Evolutionary conservation across 768 basidiomycete genomes (phyloP).

Genomic region (Mrakia gelida): DNA sequence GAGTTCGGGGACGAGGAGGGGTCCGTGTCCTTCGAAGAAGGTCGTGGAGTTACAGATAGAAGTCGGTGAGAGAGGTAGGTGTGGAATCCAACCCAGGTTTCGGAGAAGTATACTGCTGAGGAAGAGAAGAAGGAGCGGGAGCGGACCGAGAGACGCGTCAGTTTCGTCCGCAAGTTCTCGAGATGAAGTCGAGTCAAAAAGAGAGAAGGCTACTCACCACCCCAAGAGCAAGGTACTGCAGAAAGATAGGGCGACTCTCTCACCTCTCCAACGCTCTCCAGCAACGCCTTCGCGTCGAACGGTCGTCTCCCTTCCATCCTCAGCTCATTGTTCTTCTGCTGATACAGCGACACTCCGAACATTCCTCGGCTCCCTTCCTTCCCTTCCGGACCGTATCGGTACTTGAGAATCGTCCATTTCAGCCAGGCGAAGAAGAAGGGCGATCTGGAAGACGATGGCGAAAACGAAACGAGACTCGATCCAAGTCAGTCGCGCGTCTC

Average conservation of each 20-base stretch:
- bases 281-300: constrained; percentile 60
- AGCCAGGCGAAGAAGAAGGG: constrained; percentile 80
- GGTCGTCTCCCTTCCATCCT: constrained; percentile 60
- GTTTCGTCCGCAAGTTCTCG: too few species aligned
- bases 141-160: too few species aligned
- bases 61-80: constrained; percentile 66
- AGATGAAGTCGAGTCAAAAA: too few species aligned
- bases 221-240: constrained; percentile 86
- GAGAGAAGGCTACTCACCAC: constrained; percentile 38
- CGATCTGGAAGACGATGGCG: background rate
- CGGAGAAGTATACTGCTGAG: constrained; percentile 74
- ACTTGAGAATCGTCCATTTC: constrained; percentile 72
- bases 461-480: background rate
- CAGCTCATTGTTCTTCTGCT: constrained; percentile 76
- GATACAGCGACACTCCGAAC: constrained; percentile 80
- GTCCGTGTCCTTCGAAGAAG: constrained; percentile 33
- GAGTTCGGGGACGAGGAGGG: constrained; percentile 36
- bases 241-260: constrained; percentile 71
- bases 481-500: background rate
- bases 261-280: constrained; percentile 30
- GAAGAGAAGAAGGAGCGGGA: too few species aligned
- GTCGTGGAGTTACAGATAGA: constrained; percentile 48
- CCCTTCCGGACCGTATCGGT: constrained; percentile 51
- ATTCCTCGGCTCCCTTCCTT: constrained; percentile 40
- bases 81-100: constrained; percentile 84